Base-by-base conservation (phyloP, 2,329 filamentous ascomycete genomes). In the Trichoderma asperellum region DNA sequence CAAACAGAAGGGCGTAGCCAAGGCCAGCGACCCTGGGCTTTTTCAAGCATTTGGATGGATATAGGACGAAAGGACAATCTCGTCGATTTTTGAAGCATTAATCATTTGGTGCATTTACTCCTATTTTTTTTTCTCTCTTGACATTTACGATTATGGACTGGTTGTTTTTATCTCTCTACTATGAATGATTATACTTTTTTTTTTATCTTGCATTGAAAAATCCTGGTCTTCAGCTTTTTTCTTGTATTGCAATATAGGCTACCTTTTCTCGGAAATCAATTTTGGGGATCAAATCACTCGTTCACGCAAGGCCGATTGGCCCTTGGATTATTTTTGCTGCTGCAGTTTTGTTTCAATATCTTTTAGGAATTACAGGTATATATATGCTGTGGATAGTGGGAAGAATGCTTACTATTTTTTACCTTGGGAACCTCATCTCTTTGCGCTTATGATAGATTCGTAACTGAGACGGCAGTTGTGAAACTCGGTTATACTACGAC, bases 11-110 rank as follows among this genome's bases (percentile, higher is more conserved):
- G 56, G 56, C 52, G 47, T 58, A 35, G 61, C 43, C 32, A 37
- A 69, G 61, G 61, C 55, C 16, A 49, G 56, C 57, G 59, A 59
- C 37, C 53, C 59, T 32, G 43, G 58, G 52, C 49, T 59, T 53
- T 59, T 64, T 61, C 18, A 53, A 58, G 59, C 37, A 65, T 65
- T 43, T 35, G 60, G 34, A 55, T 65, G 68, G 53, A 69, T 34
- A 69, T 58, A 55, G 53, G 67, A 59, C 64, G 64, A 67, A 57
- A 32, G 49, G 66, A 49, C 40, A 52, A 62, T 43, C 43, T 68
- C 66, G 66, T 68, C 66, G 16, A 35, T 29, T 52, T 24, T 59
- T 52, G 40, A 58, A 67, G 64, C 64, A 67, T 67, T 59, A 59
- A 49, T 49, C 49, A 12, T 40, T 59, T 58, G 52, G 52, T 65